Percentiles rank a stretch among this genome's conserved stretches.
These are phyloP conservation scores for Mycosphaerella sp. DNA, from an alignment of 2,329 filamentous ascomycete genomes.

Conservation along the genomic window DNA sequence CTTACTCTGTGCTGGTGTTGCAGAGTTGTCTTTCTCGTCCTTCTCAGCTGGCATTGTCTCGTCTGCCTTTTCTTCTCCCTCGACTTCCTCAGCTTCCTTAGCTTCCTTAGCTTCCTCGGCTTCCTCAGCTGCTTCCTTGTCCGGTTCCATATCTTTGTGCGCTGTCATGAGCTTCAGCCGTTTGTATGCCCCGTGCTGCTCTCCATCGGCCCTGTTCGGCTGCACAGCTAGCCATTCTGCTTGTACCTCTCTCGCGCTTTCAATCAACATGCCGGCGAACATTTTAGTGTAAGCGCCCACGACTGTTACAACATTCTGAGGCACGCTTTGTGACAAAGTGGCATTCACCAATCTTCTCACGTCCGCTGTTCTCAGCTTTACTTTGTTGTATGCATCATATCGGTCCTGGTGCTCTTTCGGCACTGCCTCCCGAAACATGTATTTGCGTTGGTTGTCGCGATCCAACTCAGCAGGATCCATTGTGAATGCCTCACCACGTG, in stretches of 20 bases:
- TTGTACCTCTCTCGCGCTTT: slow-evolving; percentile 63
- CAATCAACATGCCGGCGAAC: slow-evolving; percentile 69
- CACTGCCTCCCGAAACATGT: slow-evolving; percentile 40
- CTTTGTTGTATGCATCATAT: slow-evolving; percentile 64
- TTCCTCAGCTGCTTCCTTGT: slow-evolving; percentile 28
- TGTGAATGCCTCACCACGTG: slow-evolving; percentile 39
- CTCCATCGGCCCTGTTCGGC: slow-evolving; percentile 46
- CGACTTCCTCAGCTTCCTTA: slow-evolving; percentile 10
- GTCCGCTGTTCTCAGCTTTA: slow-evolving; percentile 61
- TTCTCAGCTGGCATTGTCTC: background rate
- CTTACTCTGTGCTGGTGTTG: background rate
- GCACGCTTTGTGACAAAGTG: slow-evolving; percentile 72
- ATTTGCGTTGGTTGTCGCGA: slow-evolving; percentile 21
- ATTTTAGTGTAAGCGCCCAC: slow-evolving; percentile 70
- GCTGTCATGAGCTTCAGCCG: slow-evolving; percentile 24
- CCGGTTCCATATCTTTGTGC: slow-evolving; percentile 17
- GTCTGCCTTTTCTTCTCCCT: slow-evolving; percentile 1
- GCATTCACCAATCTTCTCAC: slow-evolving; percentile 73
- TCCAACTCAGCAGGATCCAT: slow-evolving; percentile 23
- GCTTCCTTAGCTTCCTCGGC: slow-evolving; percentile 30
- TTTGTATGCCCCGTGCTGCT: slow-evolving; percentile 40
- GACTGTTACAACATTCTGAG: slow-evolving; percentile 65
- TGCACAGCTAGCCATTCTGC: slow-evolving; percentile 59
- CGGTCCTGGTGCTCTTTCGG: slow-evolving; percentile 60
- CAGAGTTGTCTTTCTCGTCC: slow-evolving; percentile 2